Conservation (phyloP, 2,329 filamentous ascomycete species). For the Plenodomus tracheiphilus region DNA sequence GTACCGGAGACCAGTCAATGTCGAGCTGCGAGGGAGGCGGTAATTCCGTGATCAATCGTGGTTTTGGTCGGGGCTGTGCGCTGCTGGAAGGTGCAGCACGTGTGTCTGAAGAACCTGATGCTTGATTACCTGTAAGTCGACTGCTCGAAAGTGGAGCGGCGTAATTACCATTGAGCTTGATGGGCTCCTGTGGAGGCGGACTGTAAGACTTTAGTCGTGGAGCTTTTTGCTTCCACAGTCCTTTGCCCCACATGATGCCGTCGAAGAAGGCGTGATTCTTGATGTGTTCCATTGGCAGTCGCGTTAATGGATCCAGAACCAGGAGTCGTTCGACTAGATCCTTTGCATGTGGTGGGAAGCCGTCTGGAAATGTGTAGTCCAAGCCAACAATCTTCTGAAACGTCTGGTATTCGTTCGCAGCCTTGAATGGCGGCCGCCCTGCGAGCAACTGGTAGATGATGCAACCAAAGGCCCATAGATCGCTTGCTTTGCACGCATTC, state of each 20-base stretch:
- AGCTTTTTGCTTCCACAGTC: slow-evolving; percentile 86
- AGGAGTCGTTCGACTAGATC: slow-evolving; percentile 90
- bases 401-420: slow-evolving; percentile 90
- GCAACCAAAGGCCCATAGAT: slow-evolving; percentile 97
- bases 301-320: slow-evolving; percentile 81
- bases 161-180: slow-evolving; percentile 50
- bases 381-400: slow-evolving; percentile 97
- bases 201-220: slow-evolving; percentile 84
- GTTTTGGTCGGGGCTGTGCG: slow-evolving; percentile 57
- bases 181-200: slow-evolving; percentile 73
- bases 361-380: slow-evolving; percentile 89
- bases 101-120: slow-evolving; percentile 34
- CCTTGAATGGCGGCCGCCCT: slow-evolving; percentile 97
- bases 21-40: slow-evolving; percentile 96
- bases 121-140: slow-evolving; percentile 20
- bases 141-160: slow-evolving; percentile 5
- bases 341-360: slow-evolving; percentile 82
- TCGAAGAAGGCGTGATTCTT: slow-evolving; percentile 96
- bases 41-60: slow-evolving; percentile 84
- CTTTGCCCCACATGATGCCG: slow-evolving; percentile 79
- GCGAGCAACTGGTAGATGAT: slow-evolving; percentile 94
- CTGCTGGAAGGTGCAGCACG: slow-evolving; percentile 21
- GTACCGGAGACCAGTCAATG: slow-evolving; percentile 96
- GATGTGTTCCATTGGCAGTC: slow-evolving; percentile 92
- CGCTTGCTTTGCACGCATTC: slow-evolving; percentile 95